These are phyloP conservation scores for Ramaria rubella DNA, from an alignment of 768 basidiomycete species.

Conservation along the genomic window DNA sequence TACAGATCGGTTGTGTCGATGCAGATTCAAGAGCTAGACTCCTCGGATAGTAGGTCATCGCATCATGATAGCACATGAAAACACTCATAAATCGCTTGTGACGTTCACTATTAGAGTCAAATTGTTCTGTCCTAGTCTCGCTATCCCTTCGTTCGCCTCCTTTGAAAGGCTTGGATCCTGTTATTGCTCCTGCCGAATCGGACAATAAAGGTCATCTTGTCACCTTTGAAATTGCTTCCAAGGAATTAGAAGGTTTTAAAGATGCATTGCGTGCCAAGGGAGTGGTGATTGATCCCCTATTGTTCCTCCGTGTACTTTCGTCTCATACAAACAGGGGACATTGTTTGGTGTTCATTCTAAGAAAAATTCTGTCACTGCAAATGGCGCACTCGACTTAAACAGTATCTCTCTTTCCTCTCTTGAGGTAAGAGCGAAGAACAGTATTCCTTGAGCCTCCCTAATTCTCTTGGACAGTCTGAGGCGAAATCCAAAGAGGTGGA, in stretches of 20 bases:
- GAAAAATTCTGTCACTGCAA: background rate
- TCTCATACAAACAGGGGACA: too few species aligned
- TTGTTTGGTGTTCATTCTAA: background rate
- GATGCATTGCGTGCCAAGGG: background rate
- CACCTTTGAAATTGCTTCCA: background rate
- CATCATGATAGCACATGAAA: too few species aligned
- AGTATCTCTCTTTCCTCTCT: background rate
- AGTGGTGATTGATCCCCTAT: background rate
- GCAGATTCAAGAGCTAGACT: background rate
- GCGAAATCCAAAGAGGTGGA: background rate
- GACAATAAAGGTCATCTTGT: background rate
- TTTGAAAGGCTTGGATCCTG: background rate
- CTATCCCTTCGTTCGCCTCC: conserved; percentile 1
- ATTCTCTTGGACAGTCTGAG: background rate
- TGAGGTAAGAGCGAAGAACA: background rate
- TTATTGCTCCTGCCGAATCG: background rate
- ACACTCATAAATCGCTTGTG: background rate
- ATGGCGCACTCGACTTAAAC: background rate
- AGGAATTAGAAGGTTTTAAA: background rate
- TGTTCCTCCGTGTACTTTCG: too few species aligned
- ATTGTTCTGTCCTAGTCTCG: background rate
- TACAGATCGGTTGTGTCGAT: background rate
- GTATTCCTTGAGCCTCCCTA: background rate
- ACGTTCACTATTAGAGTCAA: background rate
- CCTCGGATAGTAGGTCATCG: too few species aligned